These are phyloP conservation scores for Rhodotorula glutinis DNA, from an alignment of 1,284 basidiomycete species.

Conservation along the genomic window DNA sequence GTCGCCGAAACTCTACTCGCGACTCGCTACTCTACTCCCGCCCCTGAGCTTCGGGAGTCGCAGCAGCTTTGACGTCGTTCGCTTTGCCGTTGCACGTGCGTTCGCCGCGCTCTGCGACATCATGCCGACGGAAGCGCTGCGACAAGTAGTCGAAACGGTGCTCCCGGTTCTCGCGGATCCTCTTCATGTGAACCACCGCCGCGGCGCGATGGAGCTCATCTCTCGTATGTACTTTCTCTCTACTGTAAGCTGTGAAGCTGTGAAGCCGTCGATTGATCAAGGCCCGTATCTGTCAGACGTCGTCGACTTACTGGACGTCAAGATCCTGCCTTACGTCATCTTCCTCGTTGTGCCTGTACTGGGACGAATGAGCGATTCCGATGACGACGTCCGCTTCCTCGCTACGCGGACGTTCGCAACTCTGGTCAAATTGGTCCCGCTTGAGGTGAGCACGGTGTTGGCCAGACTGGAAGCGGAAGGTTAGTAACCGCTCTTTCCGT, in stretches of 20 bases:
- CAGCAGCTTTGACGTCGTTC: slow-evolving; percentile 81
- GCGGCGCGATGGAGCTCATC: slow-evolving; percentile 85
- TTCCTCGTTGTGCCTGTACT: slow-evolving; percentile 95
- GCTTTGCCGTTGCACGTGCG: slow-evolving; percentile 79
- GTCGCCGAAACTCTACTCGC: slow-evolving; percentile 65
- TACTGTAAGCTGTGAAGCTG: too few relatives aligned
- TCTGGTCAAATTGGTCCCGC: slow-evolving; percentile 97
- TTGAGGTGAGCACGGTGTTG: slow-evolving; percentile 64
- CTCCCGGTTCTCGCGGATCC: slow-evolving; percentile 84
- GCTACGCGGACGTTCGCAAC: slow-evolving; percentile 97
- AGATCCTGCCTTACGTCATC: slow-evolving; percentile 92
- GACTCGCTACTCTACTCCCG: slow-evolving; percentile 70
- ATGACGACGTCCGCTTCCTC: slow-evolving; percentile 85
- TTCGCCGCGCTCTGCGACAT: slow-evolving; percentile 84
- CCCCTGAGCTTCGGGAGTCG: slow-evolving; percentile 71
- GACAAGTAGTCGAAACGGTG: slow-evolving; percentile 76
- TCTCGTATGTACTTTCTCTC: slow-evolving; percentile 64
- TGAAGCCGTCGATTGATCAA: too few relatives aligned
- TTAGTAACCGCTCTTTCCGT: background rate
- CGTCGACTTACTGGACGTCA: slow-evolving; percentile 86
- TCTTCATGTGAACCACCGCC: slow-evolving; percentile 69
- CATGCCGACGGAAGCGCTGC: slow-evolving; percentile 82
- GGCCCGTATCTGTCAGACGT: slow-evolving; percentile 60
- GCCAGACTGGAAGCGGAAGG: too few relatives aligned
- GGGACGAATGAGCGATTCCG: slow-evolving; percentile 93